Base-by-base conservation (phyloP, 352 stramenopile species). In the Stephanocyclus meneghinianus region DNA sequence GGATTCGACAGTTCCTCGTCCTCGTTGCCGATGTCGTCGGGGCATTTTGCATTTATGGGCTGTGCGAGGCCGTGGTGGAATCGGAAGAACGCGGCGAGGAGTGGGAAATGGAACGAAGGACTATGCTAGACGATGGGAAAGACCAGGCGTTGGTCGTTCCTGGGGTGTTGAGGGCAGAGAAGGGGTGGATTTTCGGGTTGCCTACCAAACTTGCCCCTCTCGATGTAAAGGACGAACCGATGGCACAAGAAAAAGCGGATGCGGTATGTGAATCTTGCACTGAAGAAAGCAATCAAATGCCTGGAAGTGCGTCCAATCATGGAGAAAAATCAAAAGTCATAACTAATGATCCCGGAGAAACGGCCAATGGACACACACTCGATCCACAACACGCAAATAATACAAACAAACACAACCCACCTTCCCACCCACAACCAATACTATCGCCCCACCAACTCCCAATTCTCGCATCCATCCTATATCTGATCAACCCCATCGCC, bases 401-500 rank as follows among this genome's bases (percentile, higher is more conserved):
- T 16, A 21, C 45, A 21, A 21, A 21, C 13, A n/a, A 13, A 50
- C 13, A 35, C 16, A 6, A 29, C 29, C 8, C 21, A 35, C 2
- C 51, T 32, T 10, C 51, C 16, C 32, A 29, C n/a, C 15, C 32
- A 5, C 2, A 72, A 73, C 60, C 67, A 65, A 62, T 81, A 10
- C n/a, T 82, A 9, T 59, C 51, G 42, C 18, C 73, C 2, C 30
- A 74, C 18, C 64, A 80, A 50, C 9, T 90, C 8, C 81, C 84
- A n/a, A 29, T 81, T 11, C 2, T 90, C 8, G 45, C 71, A 53
- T 75, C 78, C n/a, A 40, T 78, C 57, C 50, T 85, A 0, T 91
- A 91, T 62, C 89, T 81, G 42, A 74, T 60, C 45, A 88, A 87
- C 80, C 87, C 85, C 50, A 80, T 87, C 44, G 79, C 81, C 7